Evolutionary conservation across 2,329 filamentous ascomycete species (phyloP).

Genomic region (Microdochium bolleyi): DNA sequence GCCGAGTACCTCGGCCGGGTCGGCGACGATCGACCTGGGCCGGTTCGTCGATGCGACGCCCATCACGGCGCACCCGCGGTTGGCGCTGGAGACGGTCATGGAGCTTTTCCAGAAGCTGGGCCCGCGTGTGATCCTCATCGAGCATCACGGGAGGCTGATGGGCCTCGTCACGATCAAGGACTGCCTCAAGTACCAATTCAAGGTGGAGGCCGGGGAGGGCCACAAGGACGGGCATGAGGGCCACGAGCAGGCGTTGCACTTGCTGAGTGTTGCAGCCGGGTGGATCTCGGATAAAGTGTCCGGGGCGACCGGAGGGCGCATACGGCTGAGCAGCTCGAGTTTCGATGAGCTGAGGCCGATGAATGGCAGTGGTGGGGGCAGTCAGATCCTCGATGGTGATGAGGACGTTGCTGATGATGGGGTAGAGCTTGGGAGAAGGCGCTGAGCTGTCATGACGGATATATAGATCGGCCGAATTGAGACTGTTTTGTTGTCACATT

Average conservation of each 20-base stretch:
- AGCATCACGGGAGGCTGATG: slow-evolving; percentile 74
- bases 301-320: slow-evolving; percentile 45
- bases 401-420: slow-evolving; percentile 38
- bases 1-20: slow-evolving; percentile 41
- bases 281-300: slow-evolving; percentile 54
- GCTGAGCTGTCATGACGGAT: neutral
- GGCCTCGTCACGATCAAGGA: slow-evolving; percentile 95
- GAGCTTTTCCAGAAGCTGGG: slow-evolving; percentile 98
- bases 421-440: slow-evolving; percentile 20
- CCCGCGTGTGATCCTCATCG: slow-evolving; percentile 84
- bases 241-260: slow-evolving; percentile 59
- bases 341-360: slow-evolving; percentile 19
- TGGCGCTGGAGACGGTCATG: slow-evolving; percentile 95
- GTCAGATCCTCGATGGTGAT: slow-evolving; percentile 40
- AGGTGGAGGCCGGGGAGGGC: slow-evolving; percentile 80
- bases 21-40: slow-evolving; percentile 64
- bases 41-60: slow-evolving; percentile 86
- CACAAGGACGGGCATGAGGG: slow-evolving; percentile 56
- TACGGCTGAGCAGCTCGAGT: slow-evolving; percentile 36
- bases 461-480: neutral
- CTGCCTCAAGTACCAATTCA: slow-evolving; percentile 95
- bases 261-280: slow-evolving; percentile 41
- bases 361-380: slow-evolving; percentile 14
- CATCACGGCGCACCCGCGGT: slow-evolving; percentile 80
- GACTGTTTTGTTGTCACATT: too few species aligned